Conservation (phyloP, 2,329 filamentous ascomycete genomes). For the Cladosporium halotolerans region DNA sequence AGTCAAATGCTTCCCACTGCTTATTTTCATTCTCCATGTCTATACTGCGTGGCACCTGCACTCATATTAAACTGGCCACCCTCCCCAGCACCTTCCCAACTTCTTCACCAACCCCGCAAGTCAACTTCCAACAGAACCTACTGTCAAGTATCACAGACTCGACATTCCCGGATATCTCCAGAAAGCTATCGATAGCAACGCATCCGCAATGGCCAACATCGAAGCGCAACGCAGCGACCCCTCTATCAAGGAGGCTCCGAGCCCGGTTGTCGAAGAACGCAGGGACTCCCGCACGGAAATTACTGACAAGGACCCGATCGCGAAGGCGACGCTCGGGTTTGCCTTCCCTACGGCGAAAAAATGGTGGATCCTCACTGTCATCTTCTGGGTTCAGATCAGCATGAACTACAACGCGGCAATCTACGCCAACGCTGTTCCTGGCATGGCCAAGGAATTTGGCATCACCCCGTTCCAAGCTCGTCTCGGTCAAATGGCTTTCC, state of each 20-base stretch:
- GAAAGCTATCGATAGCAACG: background rate
- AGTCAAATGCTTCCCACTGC: no score
- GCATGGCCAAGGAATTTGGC: slow-evolving; percentile 60
- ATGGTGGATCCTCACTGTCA: slow-evolving; percentile 45
- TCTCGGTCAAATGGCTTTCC: slow-evolving; percentile 71
- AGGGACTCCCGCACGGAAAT: background rate
- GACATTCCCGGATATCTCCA: background rate
- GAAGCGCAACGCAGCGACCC: background rate
- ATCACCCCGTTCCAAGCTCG: slow-evolving; percentile 67
- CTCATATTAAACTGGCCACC: background rate
- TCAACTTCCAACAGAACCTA: background rate
- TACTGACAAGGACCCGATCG: slow-evolving; percentile 2
- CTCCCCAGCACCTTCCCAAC: background rate
- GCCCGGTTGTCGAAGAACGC: background rate
- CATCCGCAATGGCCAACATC: background rate
- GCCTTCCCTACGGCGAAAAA: slow-evolving; percentile 43
- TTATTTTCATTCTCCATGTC: no score
- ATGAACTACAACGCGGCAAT: slow-evolving; percentile 52
- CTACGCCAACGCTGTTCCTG: slow-evolving; percentile 52
- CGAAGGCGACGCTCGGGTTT: slow-evolving; percentile 34
- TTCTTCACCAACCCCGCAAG: background rate
- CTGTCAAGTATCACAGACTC: no score
- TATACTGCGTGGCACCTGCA: no score
- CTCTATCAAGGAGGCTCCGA: background rate
- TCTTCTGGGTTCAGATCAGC: slow-evolving; percentile 49